Conservation (phyloP, 345 rosid species). For the Populus euphratica region DNA sequence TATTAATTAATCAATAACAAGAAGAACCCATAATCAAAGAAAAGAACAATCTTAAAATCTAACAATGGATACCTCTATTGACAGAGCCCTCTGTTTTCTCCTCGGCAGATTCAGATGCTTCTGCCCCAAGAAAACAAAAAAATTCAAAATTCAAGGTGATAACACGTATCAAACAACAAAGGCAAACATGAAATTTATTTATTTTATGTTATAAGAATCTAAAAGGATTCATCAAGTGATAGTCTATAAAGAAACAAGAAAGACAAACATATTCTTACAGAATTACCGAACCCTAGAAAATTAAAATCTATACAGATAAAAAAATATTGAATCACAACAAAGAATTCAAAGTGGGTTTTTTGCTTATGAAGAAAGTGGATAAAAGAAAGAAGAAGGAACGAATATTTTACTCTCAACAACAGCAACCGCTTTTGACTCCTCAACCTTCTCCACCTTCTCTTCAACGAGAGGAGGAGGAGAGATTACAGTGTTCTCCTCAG, state of each 20-base stretch:
- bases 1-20: background rate
- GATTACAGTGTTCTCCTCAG: conserved; percentile 44
- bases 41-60: background rate
- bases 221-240: background rate
- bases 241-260: background rate
- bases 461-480: conserved; percentile 25
- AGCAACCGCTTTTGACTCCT: conserved; percentile 33
- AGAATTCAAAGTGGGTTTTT: no score
- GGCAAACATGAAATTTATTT: background rate
- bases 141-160: no score
- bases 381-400: background rate
- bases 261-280: background rate
- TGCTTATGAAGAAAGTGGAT: background rate
- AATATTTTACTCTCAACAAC: conserved; percentile 32
- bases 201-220: background rate
- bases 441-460: conserved; percentile 36
- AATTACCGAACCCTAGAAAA: background rate
- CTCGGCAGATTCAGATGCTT: conserved; percentile 33
- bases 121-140: conserved; percentile 25
- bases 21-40: background rate
- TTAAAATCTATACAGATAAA: background rate
- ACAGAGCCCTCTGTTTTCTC: conserved; percentile 43
- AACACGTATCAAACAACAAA: background rate
- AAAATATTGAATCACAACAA: no score
- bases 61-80: conserved; percentile 43